Percentiles rank a stretch among this genome's conserved stretches.
Conservation (phyloP, 352 stramenopile species). For the Peronospora farinosa region DNA sequence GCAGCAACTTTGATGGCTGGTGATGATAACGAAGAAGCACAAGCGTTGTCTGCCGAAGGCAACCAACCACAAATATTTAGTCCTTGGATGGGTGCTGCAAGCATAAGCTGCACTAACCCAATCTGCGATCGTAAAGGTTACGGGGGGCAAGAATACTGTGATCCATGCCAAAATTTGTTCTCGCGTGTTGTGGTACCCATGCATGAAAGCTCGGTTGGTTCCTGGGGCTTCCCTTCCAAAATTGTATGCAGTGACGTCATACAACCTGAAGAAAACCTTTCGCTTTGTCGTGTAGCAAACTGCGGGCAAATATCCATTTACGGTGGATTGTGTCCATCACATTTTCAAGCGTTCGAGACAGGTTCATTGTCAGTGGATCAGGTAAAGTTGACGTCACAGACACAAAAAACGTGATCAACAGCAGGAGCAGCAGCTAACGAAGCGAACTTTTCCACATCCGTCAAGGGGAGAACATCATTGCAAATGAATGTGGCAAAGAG, state of each 20-base stretch:
- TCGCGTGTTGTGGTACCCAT: slow-evolving; percentile 45
- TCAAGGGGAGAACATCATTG: slow-evolving; percentile 42
- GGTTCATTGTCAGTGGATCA: slow-evolving; percentile 54
- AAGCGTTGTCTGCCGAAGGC: slow-evolving; percentile 7
- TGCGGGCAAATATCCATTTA: slow-evolving; percentile 25
- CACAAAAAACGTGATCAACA: slow-evolving; percentile 20
- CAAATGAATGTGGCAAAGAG: slow-evolving; percentile 47
- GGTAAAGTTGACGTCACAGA: slow-evolving; percentile 43
- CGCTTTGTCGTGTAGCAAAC: slow-evolving; percentile 39
- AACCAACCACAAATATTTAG: slow-evolving; percentile 17
- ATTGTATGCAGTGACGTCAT: slow-evolving; percentile 8
- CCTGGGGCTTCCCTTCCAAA: slow-evolving; percentile 16
- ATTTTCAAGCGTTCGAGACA: slow-evolving; percentile 45
- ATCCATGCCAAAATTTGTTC: slow-evolving; percentile 55
- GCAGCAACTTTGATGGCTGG: background rate
- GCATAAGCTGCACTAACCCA: slow-evolving; percentile 44
- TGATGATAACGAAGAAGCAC: slow-evolving; percentile 23
- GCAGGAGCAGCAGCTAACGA: slow-evolving; percentile 20
- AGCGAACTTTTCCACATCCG: slow-evolving; percentile 9
- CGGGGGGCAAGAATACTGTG: slow-evolving; percentile 45
- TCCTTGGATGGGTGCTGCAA: slow-evolving; percentile 3
- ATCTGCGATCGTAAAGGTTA: slow-evolving; percentile 54
- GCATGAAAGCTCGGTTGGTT: slow-evolving; percentile 15
- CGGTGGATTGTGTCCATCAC: slow-evolving; percentile 39
- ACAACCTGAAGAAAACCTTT: slow-evolving; percentile 13